These are phyloP conservation scores for Dissophora ornata DNA, from an alignment of 192 early-diverging fungal genomes.

Conservation along the genomic window DNA sequence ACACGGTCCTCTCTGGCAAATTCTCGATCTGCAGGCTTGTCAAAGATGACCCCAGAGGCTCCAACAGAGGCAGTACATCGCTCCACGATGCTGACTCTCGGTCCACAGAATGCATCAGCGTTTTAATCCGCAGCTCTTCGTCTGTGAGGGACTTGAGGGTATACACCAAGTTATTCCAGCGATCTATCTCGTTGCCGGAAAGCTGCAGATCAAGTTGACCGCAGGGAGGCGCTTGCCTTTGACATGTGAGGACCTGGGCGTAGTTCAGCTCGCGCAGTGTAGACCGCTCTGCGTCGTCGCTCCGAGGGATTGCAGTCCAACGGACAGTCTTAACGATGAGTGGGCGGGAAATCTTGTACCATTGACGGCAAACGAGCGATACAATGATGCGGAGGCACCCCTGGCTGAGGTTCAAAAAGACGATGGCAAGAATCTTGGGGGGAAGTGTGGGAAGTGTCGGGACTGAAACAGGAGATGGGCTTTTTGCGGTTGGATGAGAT, in stretches of 20 bases:
- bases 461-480: no score
- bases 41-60: not conserved
- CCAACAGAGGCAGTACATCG: not conserved
- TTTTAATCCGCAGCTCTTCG: not conserved
- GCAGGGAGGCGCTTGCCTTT: no score
- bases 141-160: not conserved
- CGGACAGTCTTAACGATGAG: not conserved
- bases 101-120: not conserved
- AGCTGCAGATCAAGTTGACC: no score
- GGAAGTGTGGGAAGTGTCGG: no score
- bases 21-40: not conserved
- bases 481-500: no score
- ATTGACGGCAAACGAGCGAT: not conserved
- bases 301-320: no score
- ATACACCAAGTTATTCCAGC: not conserved
- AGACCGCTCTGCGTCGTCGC: no score
- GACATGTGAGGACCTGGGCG: no score
- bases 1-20: not conserved
- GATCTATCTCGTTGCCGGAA: no score
- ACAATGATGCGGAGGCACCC: not conserved
- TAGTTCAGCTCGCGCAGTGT: no score
- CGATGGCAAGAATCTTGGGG: no score
- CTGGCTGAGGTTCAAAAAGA: not conserved
- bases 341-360: not conserved
- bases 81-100: not conserved